These are phyloP conservation scores for Boehmeria nivea DNA, from an alignment of 306 rosid species.

Conservation along the genomic window DNA sequence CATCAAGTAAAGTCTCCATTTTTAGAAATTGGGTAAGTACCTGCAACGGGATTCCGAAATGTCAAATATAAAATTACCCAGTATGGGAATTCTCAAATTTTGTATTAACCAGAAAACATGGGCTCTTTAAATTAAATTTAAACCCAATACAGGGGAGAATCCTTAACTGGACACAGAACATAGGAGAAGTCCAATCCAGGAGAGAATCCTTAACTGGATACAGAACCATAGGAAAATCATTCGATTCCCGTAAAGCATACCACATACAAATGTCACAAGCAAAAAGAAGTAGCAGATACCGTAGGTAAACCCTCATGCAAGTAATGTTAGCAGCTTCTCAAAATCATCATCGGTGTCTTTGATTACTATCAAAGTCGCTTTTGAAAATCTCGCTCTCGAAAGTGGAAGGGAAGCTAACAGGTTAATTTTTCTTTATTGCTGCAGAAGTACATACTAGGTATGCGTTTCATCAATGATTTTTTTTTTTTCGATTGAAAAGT, in stretches of 20 bases:
- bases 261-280: not conserved
- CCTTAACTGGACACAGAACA: not conserved
- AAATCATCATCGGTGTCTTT: too few species aligned
- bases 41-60: slow-evolving; percentile 38
- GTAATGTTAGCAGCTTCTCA: too few species aligned
- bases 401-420: too few species aligned
- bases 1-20: slow-evolving; percentile 87
- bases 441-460: too few species aligned
- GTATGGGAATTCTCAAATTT: not conserved
- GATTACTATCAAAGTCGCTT: too few species aligned
- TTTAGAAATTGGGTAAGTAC: slow-evolving; percentile 88
- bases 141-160: slow-evolving; percentile 1
- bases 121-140: not conserved
- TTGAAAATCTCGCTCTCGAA: too few species aligned
- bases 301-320: too few species aligned
- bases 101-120: not conserved
- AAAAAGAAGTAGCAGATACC: too few species aligned
- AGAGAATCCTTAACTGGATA: not conserved
- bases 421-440: too few species aligned
- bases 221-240: not conserved
- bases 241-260: not conserved
- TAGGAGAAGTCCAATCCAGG: slow-evolving; percentile 7
- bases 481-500: too few species aligned
- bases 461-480: too few species aligned
- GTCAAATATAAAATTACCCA: slow-evolving; percentile 10